Base-by-base conservation (phyloP, 768 basidiomycete species). In the Lactarius pseudohatsudake region DNA sequence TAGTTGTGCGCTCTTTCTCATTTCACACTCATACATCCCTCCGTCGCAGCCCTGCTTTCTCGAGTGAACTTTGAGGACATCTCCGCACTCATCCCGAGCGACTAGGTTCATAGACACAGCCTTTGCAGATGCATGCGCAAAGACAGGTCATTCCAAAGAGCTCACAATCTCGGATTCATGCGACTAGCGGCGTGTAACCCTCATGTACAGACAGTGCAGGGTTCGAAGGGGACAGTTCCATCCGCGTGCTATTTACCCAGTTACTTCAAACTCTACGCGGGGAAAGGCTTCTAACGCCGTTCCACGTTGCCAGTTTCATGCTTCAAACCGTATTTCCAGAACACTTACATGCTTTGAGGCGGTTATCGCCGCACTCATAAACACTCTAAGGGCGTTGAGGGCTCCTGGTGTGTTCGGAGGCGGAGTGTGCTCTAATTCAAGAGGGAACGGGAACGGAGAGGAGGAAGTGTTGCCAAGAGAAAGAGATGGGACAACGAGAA, bases 61-160 rank as follows among this genome's bases (percentile, higher is more conserved):
- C 10, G 34, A 36, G 34, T 57, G 92, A 98, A 45, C 26, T 26
- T 26, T 26, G 26, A 26, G 26, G 26, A 26, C 6, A 43, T 1
- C 43, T 10, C 8, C 2, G 43, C 43, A n/a, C 43, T 45, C 43
- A 45, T 20, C 85, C 94, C 66, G 13, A 97, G 72, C 91, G 96
- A 74, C 93, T 96, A 75, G 94, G 94, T 76, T 84, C 98, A 66
- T 84, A 90, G 69, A 32, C 32, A 94, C 96, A 11, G 81, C 90
- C 59, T 83, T 98, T 38, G 90, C 97, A 74, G 92, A 96, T 74
- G 92, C 94, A 0, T 98, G 94, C 74, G 90, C 96, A 85, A 32
- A 94, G 43, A 94, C 94, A 72, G 92, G 94, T 5, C 90, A 92
- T 98, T 95, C 13, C 13, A 15, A 13, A 10, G 13, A 38, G 38